Base-by-base conservation (phyloP, 2,329 filamentous ascomycete genomes). In the Aspergillus piperis region DNA sequence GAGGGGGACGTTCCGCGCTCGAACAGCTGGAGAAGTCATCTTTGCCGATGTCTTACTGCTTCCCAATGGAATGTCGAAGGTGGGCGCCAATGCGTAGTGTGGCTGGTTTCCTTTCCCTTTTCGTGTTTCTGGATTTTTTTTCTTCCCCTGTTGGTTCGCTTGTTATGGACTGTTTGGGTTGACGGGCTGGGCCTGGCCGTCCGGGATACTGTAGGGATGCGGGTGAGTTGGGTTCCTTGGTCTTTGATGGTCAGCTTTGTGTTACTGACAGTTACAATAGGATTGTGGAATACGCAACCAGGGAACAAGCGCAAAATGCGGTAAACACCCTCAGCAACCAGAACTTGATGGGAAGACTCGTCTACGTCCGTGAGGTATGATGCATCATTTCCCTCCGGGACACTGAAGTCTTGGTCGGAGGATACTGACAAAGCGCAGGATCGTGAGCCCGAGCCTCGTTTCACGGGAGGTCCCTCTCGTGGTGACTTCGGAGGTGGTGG, bases 51-150 rank as follows among this genome's bases (percentile, higher is more conserved):
- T 99, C 77, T 89, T 99, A 82, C 86, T 96, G 81, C 92, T 99
- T 89, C 95, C 95, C 77, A 99, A 99, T 87, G 95, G 95, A 93
- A 99, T 99, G 95, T 98, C 94, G 91, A 99, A 99, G 94, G 94
- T 98, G 93, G 92, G 91, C 92, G 88, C 89, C 86, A 90, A 90
- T 84, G 88, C 83, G 85, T 93, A 90, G 90, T 88, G 86, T 88
- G 90, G 89, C 87, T 91, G 91, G 90, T 82, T 89, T 83, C 64
- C 82, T 82, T 87, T 85, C 84, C 53, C 53, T 47, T 55, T 36
- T 13, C 21, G 39, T 44, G n/a, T 47, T 47, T 53, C 50, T 44
- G 39, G 38, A 42, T 44, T 78, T 57, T 36, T 36, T 13, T 36
- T 10, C 30, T 13, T 62, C 60, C 63, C 62, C 60, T 88, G 74